Evolutionary conservation across 495 filamentous ascomycete species (phyloP).

Genomic region (Penicillium lividum): DNA sequence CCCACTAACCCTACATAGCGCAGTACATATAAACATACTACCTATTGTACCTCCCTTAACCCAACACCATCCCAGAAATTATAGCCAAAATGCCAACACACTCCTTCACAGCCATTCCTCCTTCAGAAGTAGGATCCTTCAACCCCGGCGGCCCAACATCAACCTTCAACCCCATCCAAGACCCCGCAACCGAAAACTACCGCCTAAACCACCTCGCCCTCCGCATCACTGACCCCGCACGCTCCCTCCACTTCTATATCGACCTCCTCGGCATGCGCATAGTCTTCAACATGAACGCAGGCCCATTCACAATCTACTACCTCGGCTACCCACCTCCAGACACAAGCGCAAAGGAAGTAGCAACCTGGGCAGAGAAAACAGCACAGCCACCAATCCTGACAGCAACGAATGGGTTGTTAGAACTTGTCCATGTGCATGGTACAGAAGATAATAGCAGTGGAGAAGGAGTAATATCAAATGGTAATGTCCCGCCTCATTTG

Average conservation of each 20-base stretch:
- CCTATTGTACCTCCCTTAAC: too few species aligned
- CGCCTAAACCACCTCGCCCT: conserved; percentile 49
- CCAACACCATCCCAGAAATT: too few species aligned
- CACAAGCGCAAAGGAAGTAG: conserved; percentile 10
- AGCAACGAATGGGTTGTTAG: conserved; percentile 35
- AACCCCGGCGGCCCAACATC: conserved; percentile 31
- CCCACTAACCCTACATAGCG: too few species aligned
- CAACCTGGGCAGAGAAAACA: conserved; percentile 29
- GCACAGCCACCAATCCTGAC: conserved; percentile 27
- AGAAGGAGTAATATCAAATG: conserved; percentile 21
- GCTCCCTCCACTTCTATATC: conserved; percentile 47
- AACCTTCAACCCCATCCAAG: conserved; percentile 26
- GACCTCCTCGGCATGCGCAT: conserved; percentile 50
- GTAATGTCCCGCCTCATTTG: conserved; percentile 36
- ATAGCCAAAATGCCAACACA: conserved; percentile 9
- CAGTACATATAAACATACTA: too few species aligned
- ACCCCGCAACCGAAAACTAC: conserved; percentile 39
- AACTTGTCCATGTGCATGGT: conserved; percentile 40
- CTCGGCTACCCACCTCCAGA: conserved; percentile 39
- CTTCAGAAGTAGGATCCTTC: conserved; percentile 30
- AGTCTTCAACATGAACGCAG: conserved; percentile 48
- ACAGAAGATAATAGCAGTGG: conserved; percentile 19
- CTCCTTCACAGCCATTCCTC: conserved; percentile 13
- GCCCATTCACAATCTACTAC: conserved; percentile 47
- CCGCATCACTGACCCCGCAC: conserved; percentile 38